These are phyloP conservation scores for Penicillium chermesinum DNA, from an alignment of 495 filamentous ascomycete genomes.

Conservation along the genomic window DNA sequence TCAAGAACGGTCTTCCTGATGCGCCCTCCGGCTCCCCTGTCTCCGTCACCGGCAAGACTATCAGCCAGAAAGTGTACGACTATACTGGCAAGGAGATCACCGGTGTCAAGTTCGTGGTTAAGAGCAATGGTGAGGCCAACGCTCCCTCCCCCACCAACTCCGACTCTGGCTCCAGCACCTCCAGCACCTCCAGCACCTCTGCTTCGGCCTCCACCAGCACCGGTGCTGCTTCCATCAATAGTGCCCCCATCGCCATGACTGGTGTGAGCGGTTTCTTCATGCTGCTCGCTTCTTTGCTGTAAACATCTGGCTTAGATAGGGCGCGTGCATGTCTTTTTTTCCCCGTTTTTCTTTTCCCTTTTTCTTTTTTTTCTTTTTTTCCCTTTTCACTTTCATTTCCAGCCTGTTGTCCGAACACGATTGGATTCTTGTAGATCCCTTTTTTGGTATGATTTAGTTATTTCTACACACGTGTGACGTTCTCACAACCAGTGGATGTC, in stretches of 20 bases:
- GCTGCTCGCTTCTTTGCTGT: conserved; percentile 24
- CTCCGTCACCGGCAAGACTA: conserved; percentile 46
- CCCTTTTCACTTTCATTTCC: no score
- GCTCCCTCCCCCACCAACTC: conserved; percentile 42
- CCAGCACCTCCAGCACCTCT: conserved; percentile 31
- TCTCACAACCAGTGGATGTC: conserved; percentile 8
- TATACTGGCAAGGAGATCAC: conserved; percentile 49
- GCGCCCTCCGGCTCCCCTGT: conserved; percentile 55
- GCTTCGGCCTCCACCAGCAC: conserved; percentile 28
- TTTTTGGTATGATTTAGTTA: conserved; percentile 2
- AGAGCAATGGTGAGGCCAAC: conserved; percentile 50
- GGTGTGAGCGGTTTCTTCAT: conserved; percentile 25
- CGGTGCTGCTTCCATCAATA: conserved; percentile 7
- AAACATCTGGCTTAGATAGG: conserved; percentile 1
- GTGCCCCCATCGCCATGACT: conserved; percentile 18
- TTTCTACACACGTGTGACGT: conserved; percentile 16
- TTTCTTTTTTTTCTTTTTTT: conserved; percentile 1
- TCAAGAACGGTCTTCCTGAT: conserved; percentile 48
- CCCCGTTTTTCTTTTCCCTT: background rate
- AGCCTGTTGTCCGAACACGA: background rate
- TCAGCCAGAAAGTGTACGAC: conserved; percentile 51
- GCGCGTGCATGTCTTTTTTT: background rate
- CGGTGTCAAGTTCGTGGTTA: conserved; percentile 48
- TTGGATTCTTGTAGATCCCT: conserved; percentile 3
- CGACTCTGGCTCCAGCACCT: conserved; percentile 21